Base-by-base conservation (phyloP, 2,329 filamentous ascomycete genomes). In the Sclerotinia borealis region DNA sequence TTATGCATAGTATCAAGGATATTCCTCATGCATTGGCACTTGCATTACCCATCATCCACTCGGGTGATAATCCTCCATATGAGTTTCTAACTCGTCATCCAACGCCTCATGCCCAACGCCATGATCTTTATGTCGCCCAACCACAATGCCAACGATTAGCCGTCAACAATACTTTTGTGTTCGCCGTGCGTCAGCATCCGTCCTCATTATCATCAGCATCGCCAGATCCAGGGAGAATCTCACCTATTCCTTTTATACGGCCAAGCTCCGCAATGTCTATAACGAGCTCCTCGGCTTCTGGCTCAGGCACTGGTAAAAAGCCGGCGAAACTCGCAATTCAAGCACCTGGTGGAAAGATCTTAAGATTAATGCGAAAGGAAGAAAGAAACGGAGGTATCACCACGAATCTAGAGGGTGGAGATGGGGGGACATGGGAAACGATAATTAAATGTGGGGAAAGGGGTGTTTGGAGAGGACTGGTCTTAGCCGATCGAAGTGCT, bases 1-100 rank as follows among this genome's bases (percentile, higher is more conserved):
- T 99, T 61, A 98, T 98, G 93, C 95, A 98, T 77, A 96, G 91
- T 67, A 93, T 95, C 79, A 95, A 95, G 75, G 91, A 97, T 74
- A 97, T 97, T 62, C 93, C 95, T 9, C 93, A 99, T 73, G 88
- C 93, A 2, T 79, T 99, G 61, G 93, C 93, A 0, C 88, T 98
- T 68, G 87, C 92, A 4, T 78, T 99, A n/a, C 93, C 95, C 0
- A 87, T 99, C 59, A 84, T 92, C 43, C 95, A 99, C 76, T 89
- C 86, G 0, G 95, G 95, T 65, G 90, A 93, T 70, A 99, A 99
- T 73, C 95, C 95, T 3, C 85, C 91, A 0, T 99, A 96, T 76
- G 92, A 96, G 64, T 99, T 98, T 76, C 83, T 97, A 51, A 89
- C 89, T 45, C 86, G 95, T 5, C 95, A 99, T 75, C 96, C 96